Evolutionary conservation across 1,284 basidiomycete species (phyloP).

Genomic region (Marasmius sp.): DNA sequence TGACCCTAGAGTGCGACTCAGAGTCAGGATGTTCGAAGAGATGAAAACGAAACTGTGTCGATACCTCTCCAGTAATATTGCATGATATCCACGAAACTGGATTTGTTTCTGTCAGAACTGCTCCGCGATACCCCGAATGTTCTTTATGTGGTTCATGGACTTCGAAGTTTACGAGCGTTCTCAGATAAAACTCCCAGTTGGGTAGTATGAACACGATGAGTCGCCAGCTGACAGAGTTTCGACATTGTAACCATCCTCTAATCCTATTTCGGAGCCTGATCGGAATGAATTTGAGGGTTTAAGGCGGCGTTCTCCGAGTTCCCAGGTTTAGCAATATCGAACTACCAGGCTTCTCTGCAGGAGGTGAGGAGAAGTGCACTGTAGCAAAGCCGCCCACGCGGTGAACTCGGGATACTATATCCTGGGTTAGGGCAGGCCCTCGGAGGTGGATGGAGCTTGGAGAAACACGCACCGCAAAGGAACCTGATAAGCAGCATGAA

Average conservation of each 20-base stretch:
- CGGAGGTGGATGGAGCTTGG: constrained; percentile 1
- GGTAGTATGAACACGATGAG: constrained; percentile 54
- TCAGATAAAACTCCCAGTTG: constrained; percentile 41
- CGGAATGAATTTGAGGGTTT: constrained; percentile 26
- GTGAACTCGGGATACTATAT: constrained; percentile 72
- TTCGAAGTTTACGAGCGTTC: constrained; percentile 42
- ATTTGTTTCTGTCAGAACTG: not conserved
- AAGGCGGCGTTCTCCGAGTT: constrained; percentile 68
- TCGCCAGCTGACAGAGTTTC: constrained; percentile 43
- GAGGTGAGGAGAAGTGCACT: constrained; percentile 57
- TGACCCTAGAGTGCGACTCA: too few relatives aligned
- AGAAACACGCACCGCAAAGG: constrained; percentile 44
- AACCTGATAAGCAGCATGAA: not conserved
- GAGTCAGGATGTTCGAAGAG: too few relatives aligned
- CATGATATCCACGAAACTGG: constrained; percentile 58
- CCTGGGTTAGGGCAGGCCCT: not conserved
- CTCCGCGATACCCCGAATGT: constrained; percentile 42
- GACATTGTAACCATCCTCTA: constrained; percentile 22
- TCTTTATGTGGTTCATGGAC: constrained; percentile 39
- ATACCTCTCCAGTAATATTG: constrained; percentile 69
- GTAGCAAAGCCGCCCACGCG: constrained; percentile 61
- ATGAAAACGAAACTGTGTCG: constrained; percentile 8
- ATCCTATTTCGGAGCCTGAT: constrained; percentile 30
- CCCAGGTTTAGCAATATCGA: constrained; percentile 75
- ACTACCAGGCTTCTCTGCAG: constrained; percentile 59